Evolutionary conservation across 371 early-diverging fungal species (phyloP).

Genomic region (Conidiobolus coronatus): DNA sequence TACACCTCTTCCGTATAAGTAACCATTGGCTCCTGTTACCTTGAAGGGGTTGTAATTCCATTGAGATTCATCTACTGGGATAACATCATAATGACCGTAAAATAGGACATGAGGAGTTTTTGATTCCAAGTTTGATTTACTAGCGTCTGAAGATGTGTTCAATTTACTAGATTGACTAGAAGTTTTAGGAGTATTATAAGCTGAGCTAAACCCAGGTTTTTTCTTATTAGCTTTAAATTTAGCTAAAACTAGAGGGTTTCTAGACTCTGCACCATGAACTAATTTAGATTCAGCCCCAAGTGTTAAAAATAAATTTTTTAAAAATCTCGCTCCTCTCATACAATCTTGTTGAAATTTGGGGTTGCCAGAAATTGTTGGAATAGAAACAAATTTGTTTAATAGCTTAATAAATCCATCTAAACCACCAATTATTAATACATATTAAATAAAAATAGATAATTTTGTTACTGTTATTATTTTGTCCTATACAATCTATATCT

Average conservation of each 20-base stretch:
- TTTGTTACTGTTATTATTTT: background rate
- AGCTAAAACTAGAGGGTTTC: slow-evolving; percentile 55
- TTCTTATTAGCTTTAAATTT: slow-evolving; percentile 22
- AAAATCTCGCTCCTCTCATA: slow-evolving; percentile 42
- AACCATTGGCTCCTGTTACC: slow-evolving; percentile 34
- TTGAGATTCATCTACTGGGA: slow-evolving; percentile 29
- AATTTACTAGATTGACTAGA: background rate
- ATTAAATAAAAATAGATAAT: background rate
- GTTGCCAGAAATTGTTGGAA: slow-evolving; percentile 41
- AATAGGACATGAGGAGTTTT: slow-evolving; percentile 25
- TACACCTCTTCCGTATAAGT: slow-evolving; percentile 57
- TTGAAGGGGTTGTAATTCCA: slow-evolving; percentile 27
- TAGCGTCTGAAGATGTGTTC: slow-evolving; percentile 3
- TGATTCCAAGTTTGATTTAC: slow-evolving; percentile 4
- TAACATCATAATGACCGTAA: slow-evolving; percentile 75
- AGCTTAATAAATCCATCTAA: slow-evolving; percentile 11
- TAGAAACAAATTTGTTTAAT: slow-evolving; percentile 41
- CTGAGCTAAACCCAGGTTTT: background rate
- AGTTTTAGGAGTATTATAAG: too few species aligned
- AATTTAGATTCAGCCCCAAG: slow-evolving; percentile 46
- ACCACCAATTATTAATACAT: slow-evolving; percentile 7
- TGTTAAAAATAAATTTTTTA: slow-evolving; percentile 39
- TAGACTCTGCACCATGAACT: slow-evolving; percentile 32
- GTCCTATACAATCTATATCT: background rate
- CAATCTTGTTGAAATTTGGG: slow-evolving; percentile 43